Conservation (phyloP, 768 basidiomycete genomes). For the Crucibulum laeve region DNA sequence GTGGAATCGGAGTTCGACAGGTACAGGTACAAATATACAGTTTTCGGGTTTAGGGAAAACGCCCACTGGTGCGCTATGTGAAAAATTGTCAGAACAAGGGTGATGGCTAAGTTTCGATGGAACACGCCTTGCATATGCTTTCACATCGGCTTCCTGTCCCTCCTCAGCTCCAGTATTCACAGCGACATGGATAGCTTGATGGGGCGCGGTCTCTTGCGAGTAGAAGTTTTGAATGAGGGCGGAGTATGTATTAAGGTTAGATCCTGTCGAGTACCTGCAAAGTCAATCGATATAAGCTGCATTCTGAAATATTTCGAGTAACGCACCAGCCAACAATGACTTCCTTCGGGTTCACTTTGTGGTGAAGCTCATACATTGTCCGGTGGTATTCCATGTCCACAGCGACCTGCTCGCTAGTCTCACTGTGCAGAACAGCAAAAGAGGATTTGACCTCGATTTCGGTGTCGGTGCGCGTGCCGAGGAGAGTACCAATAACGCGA, state of each 20-base stretch:
- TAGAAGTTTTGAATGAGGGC: constrained; percentile 98
- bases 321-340: constrained; percentile 93
- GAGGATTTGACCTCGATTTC: constrained; percentile 77
- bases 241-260: constrained; percentile 88
- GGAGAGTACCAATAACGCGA: constrained; percentile 92
- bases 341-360: constrained; percentile 80
- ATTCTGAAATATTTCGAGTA: constrained; percentile 1
- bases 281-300: constrained; percentile 1
- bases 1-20: constrained; percentile 80
- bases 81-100: constrained; percentile 7
- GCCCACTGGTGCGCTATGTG: constrained; percentile 77
- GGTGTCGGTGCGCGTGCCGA: constrained; percentile 71
- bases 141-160: constrained; percentile 64
- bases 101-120: neutral
- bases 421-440: constrained; percentile 91
- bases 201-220: constrained; percentile 83
- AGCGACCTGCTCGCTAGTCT: constrained; percentile 89
- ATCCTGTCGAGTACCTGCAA: constrained; percentile 87
- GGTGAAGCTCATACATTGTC: constrained; percentile 87
- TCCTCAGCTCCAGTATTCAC: constrained; percentile 80
- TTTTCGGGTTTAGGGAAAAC: constrained; percentile 90
- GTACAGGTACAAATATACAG: constrained; percentile 90
- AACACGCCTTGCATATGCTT: constrained; percentile 80
- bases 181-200: constrained; percentile 87
- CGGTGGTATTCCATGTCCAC: constrained; percentile 97